phyloP scores from a whole-genome alignment of 495 filamentous ascomycete genomes.

The Amorphotheca resinae region DNA sequence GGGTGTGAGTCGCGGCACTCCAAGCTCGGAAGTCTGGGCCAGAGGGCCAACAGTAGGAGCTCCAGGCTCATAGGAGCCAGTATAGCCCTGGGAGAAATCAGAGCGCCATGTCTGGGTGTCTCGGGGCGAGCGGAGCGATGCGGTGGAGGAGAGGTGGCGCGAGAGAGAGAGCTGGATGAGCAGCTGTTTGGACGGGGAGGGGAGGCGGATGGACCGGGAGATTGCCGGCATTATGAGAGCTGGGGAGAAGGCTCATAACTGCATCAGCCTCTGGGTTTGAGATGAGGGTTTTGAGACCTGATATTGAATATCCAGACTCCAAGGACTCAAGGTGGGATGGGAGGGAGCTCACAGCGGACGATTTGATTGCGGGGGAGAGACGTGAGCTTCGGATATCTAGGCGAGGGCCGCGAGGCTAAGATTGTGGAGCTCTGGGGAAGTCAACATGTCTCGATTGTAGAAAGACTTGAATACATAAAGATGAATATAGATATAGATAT shows the following conservation, averaged over 20 bases:
- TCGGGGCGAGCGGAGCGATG: neutral
- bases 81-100: slow-evolving; percentile 55
- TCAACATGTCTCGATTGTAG: neutral
- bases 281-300: neutral
- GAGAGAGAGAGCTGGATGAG: slow-evolving; percentile 3
- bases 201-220: slow-evolving; percentile 12
- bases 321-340: neutral
- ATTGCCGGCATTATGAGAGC: slow-evolving; percentile 15
- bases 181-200: neutral
- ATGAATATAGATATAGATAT: no score
- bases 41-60: slow-evolving; percentile 45
- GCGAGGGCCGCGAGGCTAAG: no score
- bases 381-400: neutral
- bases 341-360: no score
- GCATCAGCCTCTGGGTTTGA: slow-evolving; percentile 4
- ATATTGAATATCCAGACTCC: neutral
- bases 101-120: slow-evolving; percentile 46
- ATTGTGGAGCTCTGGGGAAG: neutral
- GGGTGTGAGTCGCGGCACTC: slow-evolving; percentile 66
- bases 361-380: no score
- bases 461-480: neutral
- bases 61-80: slow-evolving; percentile 60
- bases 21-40: slow-evolving; percentile 43
- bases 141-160: slow-evolving; percentile 7
- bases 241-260: slow-evolving; percentile 12